Evolutionary conservation across 768 basidiomycete genomes (phyloP), one percentile per base, ranked within the genome.

Genomic region (Leccinum subgranulosum): DNA sequence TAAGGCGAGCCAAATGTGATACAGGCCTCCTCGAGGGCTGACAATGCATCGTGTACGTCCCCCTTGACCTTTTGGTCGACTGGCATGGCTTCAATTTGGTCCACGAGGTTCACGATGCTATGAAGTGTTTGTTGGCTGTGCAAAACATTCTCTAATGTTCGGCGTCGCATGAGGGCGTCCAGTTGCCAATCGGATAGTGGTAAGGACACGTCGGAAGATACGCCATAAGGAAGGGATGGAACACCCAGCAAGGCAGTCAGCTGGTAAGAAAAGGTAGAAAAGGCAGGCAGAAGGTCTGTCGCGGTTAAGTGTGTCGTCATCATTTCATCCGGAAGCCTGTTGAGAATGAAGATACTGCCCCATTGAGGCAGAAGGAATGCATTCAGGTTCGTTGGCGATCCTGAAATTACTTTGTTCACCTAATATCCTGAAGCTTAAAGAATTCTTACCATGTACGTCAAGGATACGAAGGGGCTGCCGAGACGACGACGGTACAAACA

Each of bases 331-430:
- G 54, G 19, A 34, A 76, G 73, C 33, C 83, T 82, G 69, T 94
- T 93, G 63, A 84, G 75, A 57, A 98, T 80, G 55, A 88, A 81
- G 53, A 98, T 87, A 23, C 93, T 87, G 33, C 96, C 96, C 87
- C 92, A 95, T 71, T 98, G 96, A 0, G 96, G 95, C 0, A 95
- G 77, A 19, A 96, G 80, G 76, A 98, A 98, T 8, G 93, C 84
- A 50, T 77, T 79, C 7, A 84, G 84, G 3, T 72, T 66, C 19
- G 80, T 79, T 0, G 75, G 70, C 7, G 63, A 69, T 21, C 80
- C 89, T 88, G 66, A 21, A 53, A 52, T 12, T 19, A 46, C 19
- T 58, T 56, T 25, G 62, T 65, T 49, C 39, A 62, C 19, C 39
- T 17, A 2, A 43, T 56, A 61, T 60, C 51, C 34, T 21, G 25